Evolutionary conservation across 75 land plant species (phyloP).

Genomic region (Cupressus sempervirens): DNA sequence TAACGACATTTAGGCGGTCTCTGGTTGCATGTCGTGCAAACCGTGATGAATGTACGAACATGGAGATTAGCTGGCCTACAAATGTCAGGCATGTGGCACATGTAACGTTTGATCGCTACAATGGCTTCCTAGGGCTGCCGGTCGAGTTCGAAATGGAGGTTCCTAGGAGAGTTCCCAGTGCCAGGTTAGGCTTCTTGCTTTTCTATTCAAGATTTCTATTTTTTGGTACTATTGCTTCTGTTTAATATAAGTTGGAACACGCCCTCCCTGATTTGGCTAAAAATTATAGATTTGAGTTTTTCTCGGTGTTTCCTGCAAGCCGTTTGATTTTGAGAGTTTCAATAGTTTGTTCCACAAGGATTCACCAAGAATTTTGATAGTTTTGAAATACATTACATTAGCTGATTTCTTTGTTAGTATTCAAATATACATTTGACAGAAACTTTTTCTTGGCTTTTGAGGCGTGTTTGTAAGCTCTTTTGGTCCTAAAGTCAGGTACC

Average conservation of each 20-base stretch:
- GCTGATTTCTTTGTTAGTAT: background rate
- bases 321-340: background rate
- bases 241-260: background rate
- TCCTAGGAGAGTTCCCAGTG: slow-evolving; percentile 60
- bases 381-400: background rate
- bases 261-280: background rate
- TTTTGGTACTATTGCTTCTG: background rate
- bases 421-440: background rate
- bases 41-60: slow-evolving; percentile 22
- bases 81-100: slow-evolving; percentile 69
- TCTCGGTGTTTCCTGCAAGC: background rate
- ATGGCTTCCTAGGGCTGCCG: slow-evolving; percentile 71
- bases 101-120: slow-evolving; percentile 71
- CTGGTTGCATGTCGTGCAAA: slow-evolving; percentile 44
- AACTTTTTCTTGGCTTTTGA: background rate
- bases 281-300: background rate
- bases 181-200: slow-evolving; percentile 24
- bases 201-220: background rate
- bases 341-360: background rate
- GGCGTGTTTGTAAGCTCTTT: background rate
- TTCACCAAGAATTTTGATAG: background rate
- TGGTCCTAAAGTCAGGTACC: no score
- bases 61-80: slow-evolving; percentile 79
- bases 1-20: slow-evolving; percentile 48
- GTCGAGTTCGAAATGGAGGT: slow-evolving; percentile 73